Conservation (phyloP, 148 eudicot species). For the Nepenthes gracilis region DNA sequence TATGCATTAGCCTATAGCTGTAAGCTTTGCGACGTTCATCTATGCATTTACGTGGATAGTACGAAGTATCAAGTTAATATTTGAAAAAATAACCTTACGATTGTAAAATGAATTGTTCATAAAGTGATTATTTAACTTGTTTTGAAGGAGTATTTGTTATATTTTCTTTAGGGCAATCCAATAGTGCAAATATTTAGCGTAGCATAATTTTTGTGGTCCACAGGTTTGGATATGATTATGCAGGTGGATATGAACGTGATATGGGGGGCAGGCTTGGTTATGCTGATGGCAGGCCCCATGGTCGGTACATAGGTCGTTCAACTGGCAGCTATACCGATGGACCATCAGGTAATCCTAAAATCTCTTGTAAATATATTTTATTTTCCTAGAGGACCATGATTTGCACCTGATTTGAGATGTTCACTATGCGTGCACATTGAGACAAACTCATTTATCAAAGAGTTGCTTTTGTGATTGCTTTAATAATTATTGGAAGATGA, state of each 20-base stretch:
- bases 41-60: no score
- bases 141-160: neutral
- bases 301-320: slow-evolving; percentile 63
- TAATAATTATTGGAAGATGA: no score
- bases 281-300: slow-evolving; percentile 80
- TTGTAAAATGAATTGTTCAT: no score
- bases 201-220: neutral
- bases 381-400: neutral
- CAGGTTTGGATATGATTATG: slow-evolving; percentile 84
- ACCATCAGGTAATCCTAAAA: slow-evolving; percentile 30
- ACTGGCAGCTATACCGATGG: slow-evolving; percentile 75
- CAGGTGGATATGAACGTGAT: slow-evolving; percentile 76
- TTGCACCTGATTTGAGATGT: no score
- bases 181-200: neutral
- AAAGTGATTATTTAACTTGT: neutral
- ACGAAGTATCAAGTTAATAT: no score
- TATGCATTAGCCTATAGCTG: no score
- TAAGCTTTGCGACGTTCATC: no score
- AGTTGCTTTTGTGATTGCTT: no score
- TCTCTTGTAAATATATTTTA: neutral
- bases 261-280: slow-evolving; percentile 73
- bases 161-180: no score
- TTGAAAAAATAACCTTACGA: no score
- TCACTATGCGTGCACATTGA: no score
- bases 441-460: no score